These are phyloP conservation scores for Carpinus fangiana DNA, from an alignment of 306 rosid species.

Conservation along the genomic window DNA sequence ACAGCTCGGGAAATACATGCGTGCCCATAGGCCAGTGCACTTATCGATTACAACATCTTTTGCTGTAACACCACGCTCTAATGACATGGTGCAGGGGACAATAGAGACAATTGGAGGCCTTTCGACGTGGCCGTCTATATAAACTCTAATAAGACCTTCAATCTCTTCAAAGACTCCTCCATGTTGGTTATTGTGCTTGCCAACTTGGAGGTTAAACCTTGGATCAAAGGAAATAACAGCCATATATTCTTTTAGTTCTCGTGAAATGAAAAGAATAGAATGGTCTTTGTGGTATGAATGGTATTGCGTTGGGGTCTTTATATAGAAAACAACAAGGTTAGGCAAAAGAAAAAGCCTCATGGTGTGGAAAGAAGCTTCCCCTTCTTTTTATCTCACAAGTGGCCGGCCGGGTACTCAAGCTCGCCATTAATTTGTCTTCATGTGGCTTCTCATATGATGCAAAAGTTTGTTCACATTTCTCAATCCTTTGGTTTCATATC, in stretches of 20 bases:
- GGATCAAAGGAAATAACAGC: conserved; percentile 54
- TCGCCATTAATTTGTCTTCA: conserved; percentile 24
- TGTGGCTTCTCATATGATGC: conserved; percentile 35
- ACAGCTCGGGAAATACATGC: conserved; percentile 52
- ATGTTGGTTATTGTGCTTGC: conserved; percentile 35
- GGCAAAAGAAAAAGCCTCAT: conserved; percentile 13
- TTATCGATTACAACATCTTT: conserved; percentile 64
- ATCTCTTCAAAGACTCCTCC: conserved; percentile 59
- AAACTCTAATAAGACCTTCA: conserved; percentile 69
- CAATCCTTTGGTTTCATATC: background rate
- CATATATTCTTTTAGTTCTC: conserved; percentile 43
- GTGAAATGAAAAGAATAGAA: conserved; percentile 11
- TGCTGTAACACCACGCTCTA: conserved; percentile 43
- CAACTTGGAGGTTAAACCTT: conserved; percentile 34
- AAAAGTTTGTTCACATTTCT: background rate
- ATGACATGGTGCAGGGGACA: conserved; percentile 46
- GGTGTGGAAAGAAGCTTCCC: conserved; percentile 17
- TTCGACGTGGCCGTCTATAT: conserved; percentile 64
- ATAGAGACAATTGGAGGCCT: conserved; percentile 60
- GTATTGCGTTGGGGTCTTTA: conserved; percentile 34
- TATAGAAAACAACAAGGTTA: conserved; percentile 43
- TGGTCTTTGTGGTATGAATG: conserved; percentile 32
- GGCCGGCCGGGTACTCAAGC: conserved; percentile 17
- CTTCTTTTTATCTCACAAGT: conserved; percentile 20
- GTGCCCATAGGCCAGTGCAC: conserved; percentile 60